phyloP scores from a whole-genome alignment of 2,329 filamentous ascomycete genomes.

The Trichoderma sp. region DNA sequence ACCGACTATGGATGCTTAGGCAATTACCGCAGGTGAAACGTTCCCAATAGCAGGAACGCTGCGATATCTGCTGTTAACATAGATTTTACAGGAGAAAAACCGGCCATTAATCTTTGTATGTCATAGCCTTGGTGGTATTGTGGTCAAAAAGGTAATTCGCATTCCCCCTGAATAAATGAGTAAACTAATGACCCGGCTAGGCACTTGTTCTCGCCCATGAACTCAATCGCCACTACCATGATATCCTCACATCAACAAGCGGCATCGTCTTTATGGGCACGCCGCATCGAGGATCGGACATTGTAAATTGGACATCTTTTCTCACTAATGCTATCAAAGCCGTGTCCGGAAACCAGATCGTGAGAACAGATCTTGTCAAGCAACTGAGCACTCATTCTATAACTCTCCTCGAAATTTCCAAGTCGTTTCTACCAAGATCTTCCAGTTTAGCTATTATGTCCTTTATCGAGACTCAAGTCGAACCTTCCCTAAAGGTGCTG shows the following conservation, averaged over 20 bases:
- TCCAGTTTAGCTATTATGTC: not conserved
- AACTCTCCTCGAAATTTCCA: not conserved
- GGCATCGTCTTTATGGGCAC: conserved; percentile 33
- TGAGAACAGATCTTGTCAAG: not conserved
- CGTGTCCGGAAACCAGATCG: not conserved
- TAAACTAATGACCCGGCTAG: conserved; percentile 10
- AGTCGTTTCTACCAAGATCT: not conserved
- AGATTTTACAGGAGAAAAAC: not conserved
- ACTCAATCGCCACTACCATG: conserved; percentile 18
- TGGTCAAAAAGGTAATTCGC: conserved; percentile 28
- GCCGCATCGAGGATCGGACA: conserved; percentile 31
- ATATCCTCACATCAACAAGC: conserved; percentile 21
- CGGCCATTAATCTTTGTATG: conserved; percentile 29
- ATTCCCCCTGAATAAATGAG: not conserved
- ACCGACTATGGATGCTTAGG: conserved; percentile 10
- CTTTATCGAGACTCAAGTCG: not conserved
- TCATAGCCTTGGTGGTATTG: conserved; percentile 31
- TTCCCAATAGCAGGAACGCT: no score
- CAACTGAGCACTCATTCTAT: not conserved
- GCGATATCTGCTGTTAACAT: no score
- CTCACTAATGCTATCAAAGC: not conserved
- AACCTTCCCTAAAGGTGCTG: not conserved
- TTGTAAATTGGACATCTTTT: conserved; percentile 12
- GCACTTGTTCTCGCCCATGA: conserved; percentile 26
- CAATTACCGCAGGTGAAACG: conserved; percentile 13